phyloP scores from a whole-genome alignment of 192 early-diverging fungal genomes.

The Backusella sp. region DNA sequence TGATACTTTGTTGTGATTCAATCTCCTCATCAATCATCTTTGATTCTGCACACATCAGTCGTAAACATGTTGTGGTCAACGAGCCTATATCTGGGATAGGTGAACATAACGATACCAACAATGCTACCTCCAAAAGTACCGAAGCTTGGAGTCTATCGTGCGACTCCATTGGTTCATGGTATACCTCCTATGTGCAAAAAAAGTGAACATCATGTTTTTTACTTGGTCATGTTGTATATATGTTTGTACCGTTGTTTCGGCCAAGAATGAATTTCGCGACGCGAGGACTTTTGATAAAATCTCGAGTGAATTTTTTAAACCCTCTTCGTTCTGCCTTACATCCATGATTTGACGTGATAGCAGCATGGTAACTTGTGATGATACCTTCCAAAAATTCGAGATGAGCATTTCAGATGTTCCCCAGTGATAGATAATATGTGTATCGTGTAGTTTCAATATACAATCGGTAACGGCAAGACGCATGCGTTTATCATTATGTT shows the following conservation, averaged over 20 bases:
- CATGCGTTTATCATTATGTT: slow-evolving; percentile 8
- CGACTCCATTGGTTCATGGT: slow-evolving; percentile 45
- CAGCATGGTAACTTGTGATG: slow-evolving; percentile 34
- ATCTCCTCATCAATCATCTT: slow-evolving; percentile 52
- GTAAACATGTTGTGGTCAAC: slow-evolving; percentile 57
- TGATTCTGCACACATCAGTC: slow-evolving; percentile 63
- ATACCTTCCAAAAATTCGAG: slow-evolving; percentile 70
- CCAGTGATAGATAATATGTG: slow-evolving; percentile 71
- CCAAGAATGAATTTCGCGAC: slow-evolving; percentile 50
- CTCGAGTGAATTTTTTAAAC: slow-evolving; percentile 55
- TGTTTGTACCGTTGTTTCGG: slow-evolving; percentile 31
- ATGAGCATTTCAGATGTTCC: slow-evolving; percentile 62
- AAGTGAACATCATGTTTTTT: neutral
- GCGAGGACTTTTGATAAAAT: slow-evolving; percentile 61
- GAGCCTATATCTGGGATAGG: slow-evolving; percentile 59
- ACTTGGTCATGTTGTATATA: neutral
- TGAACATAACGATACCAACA: slow-evolving; percentile 71
- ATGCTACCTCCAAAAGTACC: slow-evolving; percentile 64
- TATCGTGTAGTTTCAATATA: slow-evolving; percentile 67
- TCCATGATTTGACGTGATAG: slow-evolving; percentile 72
- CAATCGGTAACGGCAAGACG: slow-evolving; percentile 52
- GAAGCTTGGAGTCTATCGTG: slow-evolving; percentile 60
- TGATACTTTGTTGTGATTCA: neutral
- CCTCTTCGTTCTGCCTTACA: slow-evolving; percentile 55
- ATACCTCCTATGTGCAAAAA: slow-evolving; percentile 25